Percentiles rank a stretch among this genome's conserved stretches.
Evolutionary conservation across 805 yeast species (phyloP).

Genomic region (Yarrowia sp.): DNA sequence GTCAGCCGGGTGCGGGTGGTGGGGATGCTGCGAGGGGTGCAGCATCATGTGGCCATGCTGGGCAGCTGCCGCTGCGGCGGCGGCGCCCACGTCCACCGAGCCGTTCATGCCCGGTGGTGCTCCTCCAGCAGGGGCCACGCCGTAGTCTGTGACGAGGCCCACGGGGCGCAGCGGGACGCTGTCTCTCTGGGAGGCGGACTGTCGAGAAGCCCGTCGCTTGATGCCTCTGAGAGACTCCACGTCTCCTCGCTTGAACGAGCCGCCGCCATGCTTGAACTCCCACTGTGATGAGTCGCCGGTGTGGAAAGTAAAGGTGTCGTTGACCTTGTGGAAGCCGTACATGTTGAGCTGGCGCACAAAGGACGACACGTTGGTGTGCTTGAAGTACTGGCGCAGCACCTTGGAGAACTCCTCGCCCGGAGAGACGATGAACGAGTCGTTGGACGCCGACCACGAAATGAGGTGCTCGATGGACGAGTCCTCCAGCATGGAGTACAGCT

Average conservation of each 20-base stretch:
- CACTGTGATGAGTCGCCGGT: conserved; percentile 44
- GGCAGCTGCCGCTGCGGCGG: not conserved
- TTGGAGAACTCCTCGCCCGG: conserved; percentile 87
- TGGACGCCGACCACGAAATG: conserved; percentile 78
- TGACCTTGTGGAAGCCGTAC: conserved; percentile 88
- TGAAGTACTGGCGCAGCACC: conserved; percentile 70
- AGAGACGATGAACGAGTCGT: conserved; percentile 70
- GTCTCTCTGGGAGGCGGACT: conserved; percentile 35
- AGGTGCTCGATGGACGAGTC: conserved; percentile 68
- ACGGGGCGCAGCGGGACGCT: conserved; percentile 33
- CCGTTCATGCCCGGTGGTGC: conserved; percentile 19
- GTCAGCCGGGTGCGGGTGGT: conserved; percentile 20
- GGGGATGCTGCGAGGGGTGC: conserved; percentile 16
- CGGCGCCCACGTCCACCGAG: conserved; percentile 7
- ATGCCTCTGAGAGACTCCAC: conserved; percentile 67
- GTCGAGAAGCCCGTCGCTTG: conserved; percentile 68
- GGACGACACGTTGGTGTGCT: conserved; percentile 90
- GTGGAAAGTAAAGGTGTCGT: conserved; percentile 36
- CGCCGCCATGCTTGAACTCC: conserved; percentile 88
- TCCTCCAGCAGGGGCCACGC: conserved; percentile 2
- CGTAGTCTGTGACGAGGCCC: conserved; percentile 24
- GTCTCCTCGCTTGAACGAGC: conserved; percentile 78
- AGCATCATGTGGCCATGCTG: conserved; percentile 21
- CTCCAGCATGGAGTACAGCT: conserved; percentile 84
- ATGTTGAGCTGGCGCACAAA: conserved; percentile 93